phyloP scores from a whole-genome alignment of 2,329 filamentous ascomycete species.

The Ophiostoma ulmi region DNA sequence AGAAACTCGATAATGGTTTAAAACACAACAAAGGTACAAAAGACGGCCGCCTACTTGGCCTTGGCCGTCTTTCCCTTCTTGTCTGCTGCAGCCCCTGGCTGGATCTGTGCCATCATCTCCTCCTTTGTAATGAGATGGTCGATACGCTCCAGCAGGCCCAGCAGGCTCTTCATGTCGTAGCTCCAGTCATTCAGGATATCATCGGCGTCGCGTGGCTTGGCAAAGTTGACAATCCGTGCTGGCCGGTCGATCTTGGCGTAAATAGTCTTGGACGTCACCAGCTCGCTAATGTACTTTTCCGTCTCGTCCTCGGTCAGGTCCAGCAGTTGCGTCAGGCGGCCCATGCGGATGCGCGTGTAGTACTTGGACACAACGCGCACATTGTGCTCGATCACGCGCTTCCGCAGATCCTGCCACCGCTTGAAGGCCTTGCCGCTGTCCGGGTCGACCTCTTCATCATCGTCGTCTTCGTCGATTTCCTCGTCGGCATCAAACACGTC shows the following conservation, averaged over 20 bases:
- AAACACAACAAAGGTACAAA: neutral
- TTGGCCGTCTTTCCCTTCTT: conserved; percentile 39
- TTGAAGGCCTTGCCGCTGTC: conserved; percentile 64
- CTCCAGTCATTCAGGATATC: conserved; percentile 98
- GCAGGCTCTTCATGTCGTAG: conserved; percentile 71
- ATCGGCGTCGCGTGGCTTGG: conserved; percentile 89
- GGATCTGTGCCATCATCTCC: conserved; percentile 99
- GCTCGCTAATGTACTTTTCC: conserved; percentile 96
- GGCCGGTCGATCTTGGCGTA: conserved; percentile 96
- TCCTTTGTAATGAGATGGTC: conserved; percentile 99
- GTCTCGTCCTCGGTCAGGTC: conserved; percentile 94
- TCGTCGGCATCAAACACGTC: conserved; percentile 77
- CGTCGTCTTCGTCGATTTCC: conserved; percentile 47
- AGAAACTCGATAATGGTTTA: neutral
- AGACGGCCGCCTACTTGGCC: conserved; percentile 31
- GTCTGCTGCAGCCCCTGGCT: conserved; percentile 51
- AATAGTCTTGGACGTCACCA: conserved; percentile 96
- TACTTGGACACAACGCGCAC: conserved; percentile 97
- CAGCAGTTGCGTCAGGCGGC: conserved; percentile 80
- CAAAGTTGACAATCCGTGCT: conserved; percentile 86
- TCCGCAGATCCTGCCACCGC: conserved; percentile 90
- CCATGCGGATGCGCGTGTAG: conserved; percentile 95
- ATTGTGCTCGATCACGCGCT: conserved; percentile 98
- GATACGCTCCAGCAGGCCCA: conserved; percentile 76
- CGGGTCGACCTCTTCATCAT: conserved; percentile 55